phyloP scores from a whole-genome alignment of 1,139 yeast species.

The Pichia sp. region DNA sequence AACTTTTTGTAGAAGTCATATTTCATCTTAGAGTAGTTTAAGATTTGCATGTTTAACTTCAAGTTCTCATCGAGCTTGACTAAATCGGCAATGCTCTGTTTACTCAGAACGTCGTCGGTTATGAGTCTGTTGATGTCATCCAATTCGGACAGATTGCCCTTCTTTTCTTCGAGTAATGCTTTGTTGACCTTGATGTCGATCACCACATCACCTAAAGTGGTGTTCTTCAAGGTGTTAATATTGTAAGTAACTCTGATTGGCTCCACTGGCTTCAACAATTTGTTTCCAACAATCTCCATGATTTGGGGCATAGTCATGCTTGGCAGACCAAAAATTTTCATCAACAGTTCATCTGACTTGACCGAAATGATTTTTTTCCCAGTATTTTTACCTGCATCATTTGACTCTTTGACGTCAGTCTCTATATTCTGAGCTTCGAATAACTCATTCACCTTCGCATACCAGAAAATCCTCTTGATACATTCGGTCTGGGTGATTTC shows the following conservation, averaged over 20 bases:
- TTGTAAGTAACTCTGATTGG: slow-evolving; percentile 76
- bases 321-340: slow-evolving; percentile 50
- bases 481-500: slow-evolving; percentile 88
- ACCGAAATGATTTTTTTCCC: slow-evolving; percentile 36
- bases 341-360: slow-evolving; percentile 65
- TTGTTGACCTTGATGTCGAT: slow-evolving; percentile 61
- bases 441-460: slow-evolving; percentile 70
- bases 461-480: slow-evolving; percentile 82
- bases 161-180: slow-evolving; percentile 24
- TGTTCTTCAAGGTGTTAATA: slow-evolving; percentile 67
- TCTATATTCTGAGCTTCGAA: slow-evolving; percentile 40
- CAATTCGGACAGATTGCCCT: slow-evolving; percentile 28
- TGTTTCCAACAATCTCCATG: slow-evolving; percentile 61
- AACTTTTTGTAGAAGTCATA: slow-evolving; percentile 71
- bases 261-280: slow-evolving; percentile 62
- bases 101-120: slow-evolving; percentile 29
- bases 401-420: slow-evolving; percentile 10
- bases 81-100: slow-evolving; percentile 34
- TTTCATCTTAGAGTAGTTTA: slow-evolving; percentile 53
- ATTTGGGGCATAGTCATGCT: slow-evolving; percentile 68
- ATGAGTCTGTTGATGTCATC: slow-evolving; percentile 34
- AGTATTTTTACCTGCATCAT: slow-evolving; percentile 18
- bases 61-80: slow-evolving; percentile 45
- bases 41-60: slow-evolving; percentile 47
- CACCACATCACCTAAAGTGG: slow-evolving; percentile 76